Evolutionary conservation across 306 rosid species (phyloP).

Genomic region (Abrus pulchellus): DNA sequence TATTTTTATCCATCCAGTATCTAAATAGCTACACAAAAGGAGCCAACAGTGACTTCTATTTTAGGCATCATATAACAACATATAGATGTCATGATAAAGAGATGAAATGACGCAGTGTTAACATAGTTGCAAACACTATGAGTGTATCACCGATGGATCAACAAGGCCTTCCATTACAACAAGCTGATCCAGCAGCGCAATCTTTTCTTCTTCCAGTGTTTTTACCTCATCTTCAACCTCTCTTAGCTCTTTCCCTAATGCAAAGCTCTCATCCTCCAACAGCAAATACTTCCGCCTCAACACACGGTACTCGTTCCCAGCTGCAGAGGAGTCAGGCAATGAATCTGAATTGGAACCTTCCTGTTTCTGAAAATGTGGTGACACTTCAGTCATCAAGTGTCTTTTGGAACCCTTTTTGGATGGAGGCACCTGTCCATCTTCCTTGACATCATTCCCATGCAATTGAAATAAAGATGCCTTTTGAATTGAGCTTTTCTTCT

Average conservation of each 20-base stretch:
- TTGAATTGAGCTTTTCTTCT: slow-evolving; percentile 63
- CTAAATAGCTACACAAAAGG: slow-evolving; percentile 38
- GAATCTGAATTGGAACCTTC: slow-evolving; percentile 91
- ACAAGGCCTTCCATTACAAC: slow-evolving; percentile 88
- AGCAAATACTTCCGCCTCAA: slow-evolving; percentile 79
- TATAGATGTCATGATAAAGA: slow-evolving; percentile 33
- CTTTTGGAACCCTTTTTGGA: slow-evolving; percentile 72
- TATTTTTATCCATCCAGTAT: slow-evolving; percentile 41
- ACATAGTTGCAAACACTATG: slow-evolving; percentile 50
- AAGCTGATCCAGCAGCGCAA: slow-evolving; percentile 83
- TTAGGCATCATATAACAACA: slow-evolving; percentile 34
- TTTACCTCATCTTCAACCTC: slow-evolving; percentile 80
- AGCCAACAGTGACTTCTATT: slow-evolving; percentile 34
- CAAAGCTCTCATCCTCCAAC: slow-evolving; percentile 85
- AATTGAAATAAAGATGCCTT: slow-evolving; percentile 58
- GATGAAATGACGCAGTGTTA: slow-evolving; percentile 25
- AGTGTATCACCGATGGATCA: slow-evolving; percentile 65
- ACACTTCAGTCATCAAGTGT: slow-evolving; percentile 59
- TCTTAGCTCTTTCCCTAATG: slow-evolving; percentile 71
- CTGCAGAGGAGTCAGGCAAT: slow-evolving; percentile 76
- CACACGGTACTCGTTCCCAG: slow-evolving; percentile 79
- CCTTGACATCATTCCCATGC: slow-evolving; percentile 61
- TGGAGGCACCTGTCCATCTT: slow-evolving; percentile 52
- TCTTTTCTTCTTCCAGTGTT: slow-evolving; percentile 85
- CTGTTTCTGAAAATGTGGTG: slow-evolving; percentile 66